Base-by-base conservation (phyloP, 129 eudicot species). In the Flaveria bidentis region DNA sequence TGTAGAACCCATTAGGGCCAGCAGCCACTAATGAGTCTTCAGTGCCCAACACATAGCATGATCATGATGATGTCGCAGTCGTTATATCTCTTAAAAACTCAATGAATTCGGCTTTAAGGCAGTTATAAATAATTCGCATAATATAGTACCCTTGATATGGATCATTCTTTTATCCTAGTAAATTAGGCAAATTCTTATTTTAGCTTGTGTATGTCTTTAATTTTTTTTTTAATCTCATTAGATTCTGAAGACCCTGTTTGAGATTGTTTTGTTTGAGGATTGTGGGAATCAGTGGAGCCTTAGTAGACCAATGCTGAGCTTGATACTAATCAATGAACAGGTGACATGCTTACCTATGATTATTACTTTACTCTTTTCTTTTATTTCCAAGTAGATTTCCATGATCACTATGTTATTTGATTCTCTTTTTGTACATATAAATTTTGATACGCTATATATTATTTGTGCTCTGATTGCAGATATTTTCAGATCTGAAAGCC, bases 271-370 rank as follows among this genome's bases (percentile, higher is more conserved):
- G 78, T 93, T 86, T 69, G 96, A 90, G 82, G 98, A 90, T 77
- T 83, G 87, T 74, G 84, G 88, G 87, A 88, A 85, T 76, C 92
- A 85, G 9, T 93, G 98, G 98, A 88, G 95, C 73, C 91, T 93
- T 69, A 88, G 96, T 85, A 85, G 92, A 82, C 97, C 98, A 82
- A 90, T 93, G 92, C 84, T 93, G 75, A 90, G 98, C 83, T 84
- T 90, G 84, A 90, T 93, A 72, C 96, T 93, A 49, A 85, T 90
- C 75, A 90, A 84, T 81, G 96, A 88, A 71, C 96, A 93, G 92
- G 98, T 93, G 47, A 80, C 25, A 62, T 17, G 28, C 14, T 22
- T 15, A 69, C 13, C 47, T 66, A 0, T 9, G 39, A 45, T 36
- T 69, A 16, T 12, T 50, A 17, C 11, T 23, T 69, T 75, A 8